These are phyloP conservation scores for Colletotrichum sojae DNA, from an alignment of 2,329 filamentous ascomycete genomes.

Conservation along the genomic window DNA sequence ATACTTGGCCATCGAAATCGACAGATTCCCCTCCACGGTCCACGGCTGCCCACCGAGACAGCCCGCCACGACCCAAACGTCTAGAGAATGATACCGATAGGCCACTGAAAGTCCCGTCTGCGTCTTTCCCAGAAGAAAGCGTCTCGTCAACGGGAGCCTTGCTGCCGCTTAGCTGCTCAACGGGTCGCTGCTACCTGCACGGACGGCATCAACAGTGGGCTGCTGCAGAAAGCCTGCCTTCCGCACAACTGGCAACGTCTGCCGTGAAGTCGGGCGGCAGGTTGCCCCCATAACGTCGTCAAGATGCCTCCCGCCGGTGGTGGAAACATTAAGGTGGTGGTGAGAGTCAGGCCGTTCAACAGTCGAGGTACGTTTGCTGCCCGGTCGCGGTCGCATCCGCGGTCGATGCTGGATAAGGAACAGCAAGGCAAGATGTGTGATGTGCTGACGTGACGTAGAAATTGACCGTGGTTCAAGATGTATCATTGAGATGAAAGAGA, in stretches of 20 bases:
- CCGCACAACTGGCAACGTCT: conserved; percentile 27
- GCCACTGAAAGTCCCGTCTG: conserved; percentile 15
- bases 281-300: conserved; percentile 30
- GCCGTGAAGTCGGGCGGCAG: conserved; percentile 36
- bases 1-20: conserved; percentile 28
- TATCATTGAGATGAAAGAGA: conserved; percentile 96
- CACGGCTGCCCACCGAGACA: conserved; percentile 22
- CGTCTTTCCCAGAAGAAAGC: background rate
- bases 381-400: too few species aligned
- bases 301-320: conserved; percentile 79
- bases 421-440: too few species aligned
- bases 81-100: conserved; percentile 21
- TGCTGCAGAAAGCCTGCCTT: conserved; percentile 28
- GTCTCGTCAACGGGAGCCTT: conserved; percentile 5
- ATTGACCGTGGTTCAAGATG: conserved; percentile 93
- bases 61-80: conserved; percentile 5
- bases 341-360: conserved; percentile 96
- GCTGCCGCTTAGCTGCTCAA: background rate
- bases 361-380: conserved; percentile 77
- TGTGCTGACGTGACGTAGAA: conserved; percentile 68
- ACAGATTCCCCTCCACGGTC: conserved; percentile 29
- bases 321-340: conserved; percentile 99
- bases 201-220: conserved; percentile 15
- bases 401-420: too few species aligned
- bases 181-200: background rate